Percentiles rank a stretch among this genome's conserved stretches.
These are phyloP conservation scores for Talaromyces sp. DNA, from an alignment of 2,329 filamentous ascomycete genomes.

Conservation along the genomic window DNA sequence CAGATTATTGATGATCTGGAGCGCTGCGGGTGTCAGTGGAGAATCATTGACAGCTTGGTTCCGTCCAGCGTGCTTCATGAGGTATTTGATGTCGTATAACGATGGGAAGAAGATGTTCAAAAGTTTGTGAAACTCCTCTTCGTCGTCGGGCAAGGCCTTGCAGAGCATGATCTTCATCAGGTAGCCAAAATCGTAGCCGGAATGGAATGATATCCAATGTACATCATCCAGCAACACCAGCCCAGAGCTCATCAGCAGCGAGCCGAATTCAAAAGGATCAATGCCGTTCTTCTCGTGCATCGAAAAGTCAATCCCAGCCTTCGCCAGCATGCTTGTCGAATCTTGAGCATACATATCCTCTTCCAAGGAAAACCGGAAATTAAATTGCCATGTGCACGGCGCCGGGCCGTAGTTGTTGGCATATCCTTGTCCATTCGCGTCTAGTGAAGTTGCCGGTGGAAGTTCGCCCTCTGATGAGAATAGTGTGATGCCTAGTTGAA, in stretches of 20 bases:
- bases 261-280: slow-evolving; percentile 80
- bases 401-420: slow-evolving; percentile 52
- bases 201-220: slow-evolving; percentile 96
- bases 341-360: slow-evolving; percentile 97
- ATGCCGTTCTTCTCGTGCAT: slow-evolving; percentile 83
- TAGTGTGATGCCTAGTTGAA: slow-evolving; percentile 90
- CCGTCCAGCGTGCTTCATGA: slow-evolving; percentile 82
- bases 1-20: slow-evolving; percentile 74
- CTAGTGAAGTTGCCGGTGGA: slow-evolving; percentile 62
- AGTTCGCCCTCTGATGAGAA: slow-evolving; percentile 88
- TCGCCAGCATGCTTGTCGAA: slow-evolving; percentile 83
- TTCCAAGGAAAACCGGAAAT: slow-evolving; percentile 92
- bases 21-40: slow-evolving; percentile 58
- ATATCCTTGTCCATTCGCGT: slow-evolving; percentile 46
- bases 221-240: slow-evolving; percentile 82
- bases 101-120: slow-evolving; percentile 91
- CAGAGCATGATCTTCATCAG: slow-evolving; percentile 88
- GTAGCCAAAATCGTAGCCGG: slow-evolving; percentile 97
- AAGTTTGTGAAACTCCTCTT: slow-evolving; percentile 79
- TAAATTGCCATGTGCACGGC: slow-evolving; percentile 97
- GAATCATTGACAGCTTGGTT: slow-evolving; percentile 60
- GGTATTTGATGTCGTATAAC: slow-evolving; percentile 92
- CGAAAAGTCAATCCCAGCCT: slow-evolving; percentile 87
- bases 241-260: slow-evolving; percentile 84
- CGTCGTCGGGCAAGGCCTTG: slow-evolving; percentile 77